These are phyloP conservation scores for Aspergillus novoparasiticus DNA, from an alignment of 2,329 filamentous ascomycete species.

Conservation along the genomic window DNA sequence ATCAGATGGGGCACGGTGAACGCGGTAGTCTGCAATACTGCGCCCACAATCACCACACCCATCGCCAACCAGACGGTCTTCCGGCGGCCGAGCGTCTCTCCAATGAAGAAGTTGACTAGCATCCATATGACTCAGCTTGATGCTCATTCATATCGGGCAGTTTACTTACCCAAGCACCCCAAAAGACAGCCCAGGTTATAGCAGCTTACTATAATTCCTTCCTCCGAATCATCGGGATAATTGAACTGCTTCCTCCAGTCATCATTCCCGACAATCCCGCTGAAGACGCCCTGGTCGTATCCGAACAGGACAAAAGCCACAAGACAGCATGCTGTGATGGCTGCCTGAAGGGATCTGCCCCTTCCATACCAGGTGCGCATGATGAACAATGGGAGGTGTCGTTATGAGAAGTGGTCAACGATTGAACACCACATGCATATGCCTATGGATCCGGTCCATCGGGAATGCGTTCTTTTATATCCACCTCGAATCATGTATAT, in stretches of 20 bases:
- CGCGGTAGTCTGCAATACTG: background rate
- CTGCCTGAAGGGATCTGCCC: background rate
- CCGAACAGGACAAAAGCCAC: conserved; percentile 24
- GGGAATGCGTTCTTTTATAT: background rate
- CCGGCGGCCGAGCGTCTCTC: background rate
- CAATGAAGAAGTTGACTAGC: background rate
- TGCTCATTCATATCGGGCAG: background rate
- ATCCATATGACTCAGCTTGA: background rate
- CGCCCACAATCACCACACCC: background rate
- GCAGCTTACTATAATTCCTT: conserved; percentile 47
- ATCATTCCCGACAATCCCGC: conserved; percentile 50
- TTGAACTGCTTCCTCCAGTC: conserved; percentile 47
- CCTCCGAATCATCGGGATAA: conserved; percentile 38
- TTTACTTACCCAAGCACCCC: conserved; percentile 30
- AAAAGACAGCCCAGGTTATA: conserved; percentile 48
- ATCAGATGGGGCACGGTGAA: background rate
- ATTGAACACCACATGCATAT: background rate
- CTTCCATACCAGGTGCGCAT: background rate
- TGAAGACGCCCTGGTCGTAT: conserved; percentile 55
- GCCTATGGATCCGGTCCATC: background rate
- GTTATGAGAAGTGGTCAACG: background rate
- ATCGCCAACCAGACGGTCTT: background rate
- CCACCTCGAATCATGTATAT: background rate
- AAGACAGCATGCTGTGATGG: background rate
- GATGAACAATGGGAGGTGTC: background rate